Conservation (phyloP, 208 protist genomes). For the Crithidia sp. region DNA sequence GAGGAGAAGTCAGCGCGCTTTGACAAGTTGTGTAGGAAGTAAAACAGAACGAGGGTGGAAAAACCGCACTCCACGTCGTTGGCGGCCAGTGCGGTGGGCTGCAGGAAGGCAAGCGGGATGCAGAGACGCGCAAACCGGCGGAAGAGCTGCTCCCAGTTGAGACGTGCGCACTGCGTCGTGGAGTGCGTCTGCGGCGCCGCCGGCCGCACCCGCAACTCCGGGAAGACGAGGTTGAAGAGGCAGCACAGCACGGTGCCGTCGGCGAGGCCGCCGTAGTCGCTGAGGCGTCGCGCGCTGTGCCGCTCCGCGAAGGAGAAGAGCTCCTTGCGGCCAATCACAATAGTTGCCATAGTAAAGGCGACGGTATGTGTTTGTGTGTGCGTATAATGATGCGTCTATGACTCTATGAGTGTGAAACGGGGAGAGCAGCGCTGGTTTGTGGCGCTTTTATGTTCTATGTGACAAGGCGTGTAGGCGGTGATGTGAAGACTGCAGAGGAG, state of each 20-base stretch:
- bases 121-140: slow-evolving; percentile 44
- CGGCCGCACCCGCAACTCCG: slow-evolving; percentile 47
- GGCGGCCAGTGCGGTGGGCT: slow-evolving; percentile 39
- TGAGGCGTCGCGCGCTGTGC: slow-evolving; percentile 51
- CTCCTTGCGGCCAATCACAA: slow-evolving; percentile 77
- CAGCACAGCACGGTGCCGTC: slow-evolving; percentile 68
- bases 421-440: too few species aligned
- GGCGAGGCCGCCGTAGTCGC: slow-evolving; percentile 60
- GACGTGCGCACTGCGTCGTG: slow-evolving; percentile 47
- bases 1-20: slow-evolving; percentile 76
- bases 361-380: not conserved
- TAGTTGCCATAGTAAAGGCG: slow-evolving; percentile 16
- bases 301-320: slow-evolving; percentile 87
- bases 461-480: too few species aligned
- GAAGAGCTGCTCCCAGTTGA: slow-evolving; percentile 71
- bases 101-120: slow-evolving; percentile 60
- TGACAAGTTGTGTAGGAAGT: slow-evolving; percentile 78
- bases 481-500: too few species aligned
- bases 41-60: slow-evolving; percentile 78
- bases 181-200: slow-evolving; percentile 70
- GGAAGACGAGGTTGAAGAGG: slow-evolving; percentile 80
- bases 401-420: not conserved
- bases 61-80: slow-evolving; percentile 63
- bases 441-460: too few species aligned
- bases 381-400: not conserved